Percentiles rank a stretch among this genome's conserved stretches.
phyloP scores from a whole-genome alignment of 805 yeast genomes.

The Suhomyces vadensis region DNA sequence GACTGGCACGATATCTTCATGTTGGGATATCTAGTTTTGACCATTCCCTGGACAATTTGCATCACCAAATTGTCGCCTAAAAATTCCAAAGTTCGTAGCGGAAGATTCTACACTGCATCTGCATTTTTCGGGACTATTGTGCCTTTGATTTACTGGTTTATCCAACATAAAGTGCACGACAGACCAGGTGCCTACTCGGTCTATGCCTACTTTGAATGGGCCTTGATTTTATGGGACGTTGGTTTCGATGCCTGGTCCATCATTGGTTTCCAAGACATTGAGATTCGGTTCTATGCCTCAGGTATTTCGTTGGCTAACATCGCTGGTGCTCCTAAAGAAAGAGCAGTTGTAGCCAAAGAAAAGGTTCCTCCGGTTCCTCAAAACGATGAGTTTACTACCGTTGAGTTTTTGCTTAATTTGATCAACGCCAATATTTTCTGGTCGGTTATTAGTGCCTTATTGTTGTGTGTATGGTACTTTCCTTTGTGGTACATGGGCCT shows the following conservation, averaged over 20 bases:
- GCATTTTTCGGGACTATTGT: constrained; percentile 71
- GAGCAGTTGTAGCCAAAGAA: neutral
- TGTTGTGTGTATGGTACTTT: constrained; percentile 92
- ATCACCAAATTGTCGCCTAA: constrained; percentile 54
- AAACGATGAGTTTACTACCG: constrained; percentile 32
- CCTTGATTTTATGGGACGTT: constrained; percentile 77
- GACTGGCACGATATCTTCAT: constrained; percentile 94
- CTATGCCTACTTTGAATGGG: constrained; percentile 95
- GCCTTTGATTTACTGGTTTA: constrained; percentile 85
- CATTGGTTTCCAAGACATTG: constrained; percentile 65
- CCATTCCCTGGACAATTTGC: constrained; percentile 86
- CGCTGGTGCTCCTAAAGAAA: constrained; percentile 1
- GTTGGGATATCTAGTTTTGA: constrained; percentile 84
- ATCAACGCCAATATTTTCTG: constrained; percentile 79
- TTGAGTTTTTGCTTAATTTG: constrained; percentile 45
- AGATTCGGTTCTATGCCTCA: constrained; percentile 41
- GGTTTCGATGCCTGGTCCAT: constrained; percentile 81
- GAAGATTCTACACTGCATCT: constrained; percentile 52
- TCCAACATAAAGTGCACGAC: constrained; percentile 87
- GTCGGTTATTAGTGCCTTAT: constrained; percentile 79
- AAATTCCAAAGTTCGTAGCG: constrained; percentile 47
- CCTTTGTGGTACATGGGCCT: constrained; percentile 98
- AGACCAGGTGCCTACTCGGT: constrained; percentile 93
- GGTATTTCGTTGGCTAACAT: constrained; percentile 21
- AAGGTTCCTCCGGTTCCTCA: constrained; percentile 5